Evolutionary conservation across 371 early-diverging fungal species (phyloP).

Genomic region (Mucor indicus): DNA sequence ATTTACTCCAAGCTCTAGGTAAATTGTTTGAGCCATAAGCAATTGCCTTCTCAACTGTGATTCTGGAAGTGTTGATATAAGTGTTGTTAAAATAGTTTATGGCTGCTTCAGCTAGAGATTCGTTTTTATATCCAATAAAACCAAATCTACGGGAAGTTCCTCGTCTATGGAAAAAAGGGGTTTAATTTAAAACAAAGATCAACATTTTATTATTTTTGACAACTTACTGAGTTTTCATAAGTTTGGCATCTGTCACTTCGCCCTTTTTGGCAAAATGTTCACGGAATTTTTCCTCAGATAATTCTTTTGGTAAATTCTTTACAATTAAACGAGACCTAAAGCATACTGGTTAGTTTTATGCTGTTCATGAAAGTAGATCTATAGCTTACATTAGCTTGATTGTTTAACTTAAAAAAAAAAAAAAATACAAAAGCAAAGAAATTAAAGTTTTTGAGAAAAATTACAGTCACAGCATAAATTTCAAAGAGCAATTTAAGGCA

Average conservation of each 20-base stretch:
- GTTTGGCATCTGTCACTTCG: conserved; percentile 89
- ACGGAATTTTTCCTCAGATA: conserved; percentile 79
- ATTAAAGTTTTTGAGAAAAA: too few relatives aligned
- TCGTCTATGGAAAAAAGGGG: conserved; percentile 28
- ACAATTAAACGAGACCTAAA: conserved; percentile 75
- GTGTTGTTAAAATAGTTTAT: conserved; percentile 85
- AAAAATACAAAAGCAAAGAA: too few relatives aligned
- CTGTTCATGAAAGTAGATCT: too few relatives aligned
- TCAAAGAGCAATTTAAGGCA: too few relatives aligned
- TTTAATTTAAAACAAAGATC: neutral
- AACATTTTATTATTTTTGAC: neutral
- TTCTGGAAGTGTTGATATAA: conserved; percentile 86
- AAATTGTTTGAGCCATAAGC: conserved; percentile 73
- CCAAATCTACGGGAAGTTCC: conserved; percentile 88
- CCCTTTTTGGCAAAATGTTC: conserved; percentile 85
- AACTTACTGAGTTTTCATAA: conserved; percentile 76
- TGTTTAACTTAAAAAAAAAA: too few relatives aligned
- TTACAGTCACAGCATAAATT: too few relatives aligned
- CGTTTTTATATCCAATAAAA: conserved; percentile 88
- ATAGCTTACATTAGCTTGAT: too few relatives aligned
- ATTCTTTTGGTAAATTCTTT: conserved; percentile 90
- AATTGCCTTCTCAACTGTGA: conserved; percentile 85
- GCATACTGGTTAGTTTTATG: neutral
- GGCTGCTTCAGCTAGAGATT: conserved; percentile 81
- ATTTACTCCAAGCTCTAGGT: conserved; percentile 89